phyloP scores from a whole-genome alignment of 352 stramenopile species.

The Pythium coloratum region DNA sequence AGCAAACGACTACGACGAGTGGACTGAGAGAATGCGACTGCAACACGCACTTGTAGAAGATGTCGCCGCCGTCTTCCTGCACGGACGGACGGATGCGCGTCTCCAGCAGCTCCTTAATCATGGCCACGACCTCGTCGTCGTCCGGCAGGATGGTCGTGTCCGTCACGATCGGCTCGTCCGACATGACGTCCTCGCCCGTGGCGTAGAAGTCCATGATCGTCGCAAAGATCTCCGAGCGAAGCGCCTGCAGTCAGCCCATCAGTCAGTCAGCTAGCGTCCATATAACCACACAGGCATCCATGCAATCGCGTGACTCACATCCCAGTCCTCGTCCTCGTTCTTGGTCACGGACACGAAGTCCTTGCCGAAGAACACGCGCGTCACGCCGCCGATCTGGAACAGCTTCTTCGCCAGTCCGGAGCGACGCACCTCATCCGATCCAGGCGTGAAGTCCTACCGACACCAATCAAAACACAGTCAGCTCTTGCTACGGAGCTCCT shows the following conservation, averaged over 20 bases:
- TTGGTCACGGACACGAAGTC: conserved; percentile 99
- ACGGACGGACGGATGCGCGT: conserved; percentile 98
- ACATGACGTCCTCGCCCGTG: conserved; percentile 85
- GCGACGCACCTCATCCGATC: conserved; percentile 83
- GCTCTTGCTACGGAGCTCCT: neutral
- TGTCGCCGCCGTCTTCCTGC: conserved; percentile 99
- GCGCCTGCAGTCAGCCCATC: conserved; percentile 37
- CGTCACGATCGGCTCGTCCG: conserved; percentile 83
- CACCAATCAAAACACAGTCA: neutral
- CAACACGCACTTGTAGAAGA: conserved; percentile 90
- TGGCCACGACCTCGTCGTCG: conserved; percentile 98
- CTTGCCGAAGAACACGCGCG: conserved; percentile 96
- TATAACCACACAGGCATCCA: neutral
- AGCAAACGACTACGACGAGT: neutral
- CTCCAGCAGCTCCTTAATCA: conserved; percentile 99
- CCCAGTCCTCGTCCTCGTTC: conserved; percentile 92
- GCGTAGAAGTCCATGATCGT: conserved; percentile 99
- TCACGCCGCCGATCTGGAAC: conserved; percentile 96
- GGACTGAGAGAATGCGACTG: too few species aligned
- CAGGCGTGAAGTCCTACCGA: conserved; percentile 80
- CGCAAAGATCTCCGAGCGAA: conserved; percentile 93
- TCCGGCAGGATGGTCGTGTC: conserved; percentile 95
- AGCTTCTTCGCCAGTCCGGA: conserved; percentile 95
- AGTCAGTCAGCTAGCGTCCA: neutral
- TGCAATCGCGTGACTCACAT: conserved; percentile 50